Conservation (phyloP, 306 rosid genomes). For the Dalbergia oliveri region DNA sequence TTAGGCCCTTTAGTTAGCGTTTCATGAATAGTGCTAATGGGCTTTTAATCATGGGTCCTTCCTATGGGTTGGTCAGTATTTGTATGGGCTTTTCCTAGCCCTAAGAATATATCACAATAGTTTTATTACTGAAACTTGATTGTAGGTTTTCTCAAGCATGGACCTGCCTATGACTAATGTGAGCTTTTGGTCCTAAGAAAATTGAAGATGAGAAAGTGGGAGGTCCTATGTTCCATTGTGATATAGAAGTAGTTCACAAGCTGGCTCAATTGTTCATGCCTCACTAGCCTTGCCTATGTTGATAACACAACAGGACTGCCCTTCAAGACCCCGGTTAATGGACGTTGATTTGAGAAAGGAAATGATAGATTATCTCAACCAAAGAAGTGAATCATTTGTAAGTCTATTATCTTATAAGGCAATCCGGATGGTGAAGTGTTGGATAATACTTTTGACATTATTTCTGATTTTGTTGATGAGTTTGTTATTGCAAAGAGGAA, state of each 20-base stretch:
- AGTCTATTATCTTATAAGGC: constrained; percentile 66
- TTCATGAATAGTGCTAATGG: too few species aligned
- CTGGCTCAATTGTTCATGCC: constrained; percentile 80
- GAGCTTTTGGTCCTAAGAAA: constrained; percentile 61
- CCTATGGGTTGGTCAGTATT: too few species aligned
- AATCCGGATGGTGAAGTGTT: constrained; percentile 57
- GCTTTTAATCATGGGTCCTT: too few species aligned
- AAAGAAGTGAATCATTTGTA: constrained; percentile 80
- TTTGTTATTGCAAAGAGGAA: constrained; percentile 72
- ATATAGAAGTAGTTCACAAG: constrained; percentile 69
- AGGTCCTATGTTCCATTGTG: constrained; percentile 66
- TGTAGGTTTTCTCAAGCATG: constrained; percentile 59
- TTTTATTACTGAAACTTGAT: constrained; percentile 33
- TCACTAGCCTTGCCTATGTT: constrained; percentile 76
- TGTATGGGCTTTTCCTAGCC: too few species aligned
- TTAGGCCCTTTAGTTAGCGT: too few species aligned
- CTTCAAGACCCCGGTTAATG: constrained; percentile 72
- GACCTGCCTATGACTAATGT: constrained; percentile 55
- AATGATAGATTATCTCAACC: constrained; percentile 73
- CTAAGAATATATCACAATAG: too few species aligned
- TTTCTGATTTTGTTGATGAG: constrained; percentile 79
- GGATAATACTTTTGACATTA: constrained; percentile 74
- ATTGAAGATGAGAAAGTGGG: constrained; percentile 64
- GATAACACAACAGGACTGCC: constrained; percentile 81
- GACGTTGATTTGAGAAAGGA: constrained; percentile 79